These are phyloP conservation scores for Chaetomium globosum DNA, from an alignment of 2,329 filamentous ascomycete genomes.

Conservation along the genomic window DNA sequence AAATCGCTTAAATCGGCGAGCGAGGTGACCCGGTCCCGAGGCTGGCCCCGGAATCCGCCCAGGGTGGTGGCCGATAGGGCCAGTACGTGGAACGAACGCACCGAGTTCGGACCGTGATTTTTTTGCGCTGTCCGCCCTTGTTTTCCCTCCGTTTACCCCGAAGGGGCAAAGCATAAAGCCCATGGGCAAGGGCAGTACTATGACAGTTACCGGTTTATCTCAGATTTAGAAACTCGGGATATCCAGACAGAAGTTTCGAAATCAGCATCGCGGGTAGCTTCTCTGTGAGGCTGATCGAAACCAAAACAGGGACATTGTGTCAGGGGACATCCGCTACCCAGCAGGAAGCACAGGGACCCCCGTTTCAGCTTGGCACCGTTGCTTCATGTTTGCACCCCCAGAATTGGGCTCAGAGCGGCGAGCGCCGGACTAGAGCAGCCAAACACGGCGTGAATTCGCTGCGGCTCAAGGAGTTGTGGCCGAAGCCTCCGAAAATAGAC, in stretches of 20 bases:
- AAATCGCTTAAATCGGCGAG: background rate
- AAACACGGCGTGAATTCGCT: background rate
- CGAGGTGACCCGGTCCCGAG: background rate
- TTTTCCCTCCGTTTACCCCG: background rate
- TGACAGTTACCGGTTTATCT: background rate
- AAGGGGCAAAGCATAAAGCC: background rate
- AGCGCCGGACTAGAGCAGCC: background rate
- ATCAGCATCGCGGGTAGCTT: background rate
- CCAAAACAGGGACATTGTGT: background rate
- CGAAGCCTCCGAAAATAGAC: conserved; percentile 13
- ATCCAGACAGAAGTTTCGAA: background rate
- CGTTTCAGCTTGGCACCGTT: background rate
- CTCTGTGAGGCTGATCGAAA: background rate
- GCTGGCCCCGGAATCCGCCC: background rate
- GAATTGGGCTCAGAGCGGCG: background rate
- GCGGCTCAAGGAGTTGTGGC: background rate
- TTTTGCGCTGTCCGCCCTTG: background rate
- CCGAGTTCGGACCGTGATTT: background rate
- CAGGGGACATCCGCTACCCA: background rate
- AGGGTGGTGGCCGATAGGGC: background rate
- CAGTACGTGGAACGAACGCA: background rate
- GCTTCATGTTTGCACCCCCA: conserved; percentile 2
- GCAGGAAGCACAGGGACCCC: background rate
- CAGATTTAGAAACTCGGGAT: background rate
- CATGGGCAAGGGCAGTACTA: background rate